These are phyloP conservation scores for Arabidopsis hybrid DNA, from an alignment of 441 rosid species.

Conservation along the genomic window DNA sequence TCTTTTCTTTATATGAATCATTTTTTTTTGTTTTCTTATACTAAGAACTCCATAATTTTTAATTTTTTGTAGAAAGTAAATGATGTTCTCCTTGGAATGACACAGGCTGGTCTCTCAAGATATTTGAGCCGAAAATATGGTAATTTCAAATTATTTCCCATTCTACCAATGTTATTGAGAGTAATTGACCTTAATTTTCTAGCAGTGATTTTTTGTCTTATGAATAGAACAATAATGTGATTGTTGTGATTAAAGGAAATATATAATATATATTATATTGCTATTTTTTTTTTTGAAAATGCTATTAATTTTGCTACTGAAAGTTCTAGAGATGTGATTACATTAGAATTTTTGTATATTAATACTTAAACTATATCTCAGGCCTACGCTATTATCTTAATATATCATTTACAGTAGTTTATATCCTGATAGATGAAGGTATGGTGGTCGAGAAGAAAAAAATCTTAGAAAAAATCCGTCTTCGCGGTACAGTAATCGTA, in stretches of 20 bases:
- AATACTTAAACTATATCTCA: not conserved
- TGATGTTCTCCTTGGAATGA: constrained; percentile 69
- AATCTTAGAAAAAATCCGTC: constrained; percentile 40
- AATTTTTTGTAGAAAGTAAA: constrained; percentile 58
- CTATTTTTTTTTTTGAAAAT: no score
- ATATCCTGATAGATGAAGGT: constrained; percentile 11
- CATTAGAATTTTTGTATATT: not conserved
- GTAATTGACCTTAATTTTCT: not conserved
- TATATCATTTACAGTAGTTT: not conserved
- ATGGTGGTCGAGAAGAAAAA: not conserved
- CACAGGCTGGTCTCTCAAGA: constrained; percentile 69
- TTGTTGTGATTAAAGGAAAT: no score
- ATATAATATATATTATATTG: no score
- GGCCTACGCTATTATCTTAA: not conserved
- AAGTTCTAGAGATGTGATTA: not conserved
- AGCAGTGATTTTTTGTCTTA: no score
- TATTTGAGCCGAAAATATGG: constrained; percentile 59
- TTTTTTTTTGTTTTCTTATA: not conserved
- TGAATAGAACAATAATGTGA: no score
- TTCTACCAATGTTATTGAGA: not conserved
- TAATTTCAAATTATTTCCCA: not conserved
- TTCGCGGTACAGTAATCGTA: constrained; percentile 61
- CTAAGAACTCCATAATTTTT: not conserved
- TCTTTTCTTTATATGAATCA: not conserved
- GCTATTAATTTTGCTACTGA: no score